Conservation (phyloP, 140 eudicot species). For the Senecio squalidus region DNA sequence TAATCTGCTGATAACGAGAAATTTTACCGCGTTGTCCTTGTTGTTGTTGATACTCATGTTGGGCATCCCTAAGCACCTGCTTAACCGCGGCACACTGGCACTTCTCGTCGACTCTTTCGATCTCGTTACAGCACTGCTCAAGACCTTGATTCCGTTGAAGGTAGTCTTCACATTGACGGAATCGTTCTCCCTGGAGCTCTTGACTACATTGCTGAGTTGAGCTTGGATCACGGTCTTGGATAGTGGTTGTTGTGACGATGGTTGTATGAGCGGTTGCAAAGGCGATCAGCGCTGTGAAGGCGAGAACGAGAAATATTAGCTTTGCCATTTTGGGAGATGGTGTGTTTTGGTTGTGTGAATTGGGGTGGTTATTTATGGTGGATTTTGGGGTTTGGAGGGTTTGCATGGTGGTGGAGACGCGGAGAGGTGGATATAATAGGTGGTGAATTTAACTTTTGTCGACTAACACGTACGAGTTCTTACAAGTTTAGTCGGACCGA, state of each 20-base stretch:
- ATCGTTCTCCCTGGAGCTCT: conserved; percentile 1
- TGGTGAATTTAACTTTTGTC: background rate
- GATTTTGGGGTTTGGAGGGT: background rate
- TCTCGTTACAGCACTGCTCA: conserved; percentile 2
- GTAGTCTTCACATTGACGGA: background rate
- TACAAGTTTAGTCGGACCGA: background rate
- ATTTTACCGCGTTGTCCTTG: background rate
- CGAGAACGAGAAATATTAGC: background rate
- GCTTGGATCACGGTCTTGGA: conserved; percentile 10
- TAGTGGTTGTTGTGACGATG: conserved; percentile 11
- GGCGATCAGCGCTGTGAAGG: conserved; percentile 16
- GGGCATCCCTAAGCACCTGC: conserved; percentile 4
- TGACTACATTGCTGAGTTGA: background rate
- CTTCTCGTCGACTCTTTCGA: conserved; percentile 2
- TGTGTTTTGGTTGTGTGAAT: background rate
- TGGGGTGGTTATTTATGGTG: conserved; percentile 9
- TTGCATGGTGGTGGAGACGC: background rate
- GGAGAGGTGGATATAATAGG: no score
- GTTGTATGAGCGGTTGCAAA: conserved; percentile 22
- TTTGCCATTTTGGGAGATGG: conserved; percentile 12
- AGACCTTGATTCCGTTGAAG: background rate
- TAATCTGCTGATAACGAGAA: conserved; percentile 4
- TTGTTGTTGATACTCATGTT: background rate
- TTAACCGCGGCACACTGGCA: conserved; percentile 17
- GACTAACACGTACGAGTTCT: conserved; percentile 15